phyloP scores from a whole-genome alignment of 1,284 basidiomycete species.

The Singerocomus rubriflavus region DNA sequence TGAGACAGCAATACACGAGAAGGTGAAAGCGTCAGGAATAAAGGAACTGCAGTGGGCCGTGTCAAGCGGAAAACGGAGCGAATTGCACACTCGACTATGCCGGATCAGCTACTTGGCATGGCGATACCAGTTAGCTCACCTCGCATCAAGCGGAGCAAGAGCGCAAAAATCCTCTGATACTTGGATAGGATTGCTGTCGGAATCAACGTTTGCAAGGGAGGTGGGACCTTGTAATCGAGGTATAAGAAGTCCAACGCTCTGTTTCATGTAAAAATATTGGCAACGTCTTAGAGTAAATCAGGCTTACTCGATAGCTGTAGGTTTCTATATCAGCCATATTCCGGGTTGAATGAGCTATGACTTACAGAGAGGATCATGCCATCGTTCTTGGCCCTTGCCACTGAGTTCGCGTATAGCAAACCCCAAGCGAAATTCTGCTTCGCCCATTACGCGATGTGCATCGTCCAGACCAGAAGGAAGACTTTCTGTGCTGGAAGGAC shows the following conservation, averaged over 20 bases:
- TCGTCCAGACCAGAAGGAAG: slow-evolving; percentile 18
- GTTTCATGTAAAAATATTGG: slow-evolving; percentile 38
- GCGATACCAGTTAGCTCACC: slow-evolving; percentile 41
- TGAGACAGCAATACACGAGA: slow-evolving; percentile 56
- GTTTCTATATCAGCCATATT: slow-evolving; percentile 9
- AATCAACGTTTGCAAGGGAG: slow-evolving; percentile 67
- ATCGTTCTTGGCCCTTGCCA: slow-evolving; percentile 63
- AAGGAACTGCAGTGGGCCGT: slow-evolving; percentile 36
- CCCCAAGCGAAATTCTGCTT: slow-evolving; percentile 75
- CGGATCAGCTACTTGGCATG: slow-evolving; percentile 2
- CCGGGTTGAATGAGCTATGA: slow-evolving; percentile 12
- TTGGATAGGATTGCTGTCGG: slow-evolving; percentile 70
- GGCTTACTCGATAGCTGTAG: slow-evolving; percentile 28
- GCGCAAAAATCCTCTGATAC: slow-evolving; percentile 78
- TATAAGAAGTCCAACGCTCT: slow-evolving; percentile 86
- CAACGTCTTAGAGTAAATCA: slow-evolving; percentile 43
- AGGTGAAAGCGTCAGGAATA: slow-evolving; percentile 59
- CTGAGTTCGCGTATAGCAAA: slow-evolving; percentile 76
- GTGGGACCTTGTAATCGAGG: slow-evolving; percentile 80
- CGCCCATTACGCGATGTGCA: slow-evolving; percentile 44
- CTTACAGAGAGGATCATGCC: slow-evolving; percentile 76
- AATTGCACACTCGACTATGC: slow-evolving; percentile 67
- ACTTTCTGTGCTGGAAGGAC: slow-evolving; percentile 7
- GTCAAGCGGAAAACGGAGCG: slow-evolving; percentile 65
- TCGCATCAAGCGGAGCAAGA: slow-evolving; percentile 73